Evolutionary conservation across 179 eudicot genomes (phyloP), one percentile per base, ranked within the genome.

Genomic region (Vitellaria paradoxa): DNA sequence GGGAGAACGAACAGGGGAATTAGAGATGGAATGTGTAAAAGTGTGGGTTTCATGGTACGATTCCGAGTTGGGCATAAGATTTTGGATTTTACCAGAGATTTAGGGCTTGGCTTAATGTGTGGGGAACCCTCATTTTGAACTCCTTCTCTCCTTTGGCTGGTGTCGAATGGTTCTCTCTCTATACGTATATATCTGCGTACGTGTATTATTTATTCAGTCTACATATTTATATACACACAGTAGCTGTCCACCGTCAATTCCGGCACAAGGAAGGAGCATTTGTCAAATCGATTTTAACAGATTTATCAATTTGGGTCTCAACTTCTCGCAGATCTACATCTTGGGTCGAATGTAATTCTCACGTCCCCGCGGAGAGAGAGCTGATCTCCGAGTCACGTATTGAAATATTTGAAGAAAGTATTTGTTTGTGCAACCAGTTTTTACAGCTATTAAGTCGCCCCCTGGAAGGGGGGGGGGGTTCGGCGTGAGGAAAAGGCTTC

Each of bases 321-420:
- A n/a, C n/a, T n/a, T n/a, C n/a, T 37, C 21, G 10, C 66, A 73
- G 76, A 73, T 73, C 76, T 57, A n/a, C 37, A 30, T 9, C 23
- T 57, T 57, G 65, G 52, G 50, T 53, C 7, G 15, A 23, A 3
- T 26, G 57, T 50, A 64, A 64, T 24, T 24, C 46, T 9, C 10
- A 24, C 10, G 7, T 3, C 9, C 3, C 30, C 7, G 5, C 26
- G 20, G 65, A 61, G 65, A 61, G 30, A 61, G 15, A 60, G 64
- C 7, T 6, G 12, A 6, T 20, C 23, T 24, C 10, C 30, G 20
- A 21, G 26, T 61, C 65, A n/a, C 20, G 9, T 20, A 61, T 61
- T 61, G 65, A 61, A 70, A 70, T 70, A 50, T 70, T 72, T 64
- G 5, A 5, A 18, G 75, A 72, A 49, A 75, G 77, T 23, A 20